Base-by-base conservation (phyloP, 495 filamentous ascomycete species). In the Aspergillus conjunctus region DNA sequence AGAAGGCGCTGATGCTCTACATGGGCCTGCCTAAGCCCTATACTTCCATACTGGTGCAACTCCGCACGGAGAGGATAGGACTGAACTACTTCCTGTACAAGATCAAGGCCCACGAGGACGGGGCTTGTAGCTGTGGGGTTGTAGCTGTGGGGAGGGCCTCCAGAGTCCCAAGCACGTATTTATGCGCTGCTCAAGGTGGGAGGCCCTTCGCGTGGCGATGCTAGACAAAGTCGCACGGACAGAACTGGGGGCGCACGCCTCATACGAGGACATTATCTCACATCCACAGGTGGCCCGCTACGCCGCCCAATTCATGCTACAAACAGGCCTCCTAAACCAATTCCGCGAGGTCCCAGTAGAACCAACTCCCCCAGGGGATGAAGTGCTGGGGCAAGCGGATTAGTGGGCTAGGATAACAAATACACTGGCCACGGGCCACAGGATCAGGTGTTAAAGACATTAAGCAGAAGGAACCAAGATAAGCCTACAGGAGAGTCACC, bases 51-150 rank as follows among this genome's bases (percentile, higher is more conserved):
- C 56, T 71, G 26, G 69, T 67, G 30, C 57, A 74, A 54, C 58
- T 74, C 15, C 66, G 66, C 15, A 69, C 64, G 11, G 64, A 60
- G 48, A 69, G 68, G 39, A 68, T 74, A 22, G 61, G 62, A 30
- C 54, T 74, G 21, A 51, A 44, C 2, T 53, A 60, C 14, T 75
- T 70, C 49, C 67, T 75, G 18, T 62, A 64, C 41, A 30, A 34
- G 6, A 71, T 74, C 39, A 64, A 67, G 17, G 64, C 58, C 32
- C 57, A 61, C 20, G 60, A 71, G 9, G 63, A 55, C 11, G 63
- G 65, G 22, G 15, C 60, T 39, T 74, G 60, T 50, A 30, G 54
- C 49, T 74, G 60, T 44, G 65, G 21, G 15, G 60, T 39, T 74
- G 60, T 50, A 30, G 54, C 49, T 74, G 60, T 44, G 61, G 58